phyloP scores from a whole-genome alignment of 805 yeast genomes.

The Priceomyces fermenticarens region DNA sequence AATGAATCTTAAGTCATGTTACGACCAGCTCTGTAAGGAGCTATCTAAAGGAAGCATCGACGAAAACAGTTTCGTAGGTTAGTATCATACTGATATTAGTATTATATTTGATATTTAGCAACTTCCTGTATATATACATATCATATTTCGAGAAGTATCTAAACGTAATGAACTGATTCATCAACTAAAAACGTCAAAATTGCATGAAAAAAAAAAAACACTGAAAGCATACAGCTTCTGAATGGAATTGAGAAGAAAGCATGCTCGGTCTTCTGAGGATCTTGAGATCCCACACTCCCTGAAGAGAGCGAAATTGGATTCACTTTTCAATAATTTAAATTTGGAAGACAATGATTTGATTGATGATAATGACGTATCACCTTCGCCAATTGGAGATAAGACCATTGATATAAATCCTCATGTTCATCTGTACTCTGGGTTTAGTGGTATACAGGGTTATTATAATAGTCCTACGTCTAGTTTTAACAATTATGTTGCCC shows the following conservation, averaged over 20 bases:
- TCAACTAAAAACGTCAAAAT: too few relatives aligned
- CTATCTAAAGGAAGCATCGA: conserved; percentile 11
- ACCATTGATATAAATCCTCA: conserved; percentile 11
- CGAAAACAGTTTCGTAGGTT: conserved; percentile 10
- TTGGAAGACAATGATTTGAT: conserved; percentile 12
- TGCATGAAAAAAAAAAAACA: too few relatives aligned
- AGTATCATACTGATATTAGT: too few relatives aligned
- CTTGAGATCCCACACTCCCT: conserved; percentile 7
- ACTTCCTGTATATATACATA: too few relatives aligned
- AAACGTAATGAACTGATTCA: too few relatives aligned
- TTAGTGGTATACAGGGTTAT: conserved; percentile 5
- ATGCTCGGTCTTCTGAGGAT: conserved; percentile 7
- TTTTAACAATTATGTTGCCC: conserved; percentile 14
- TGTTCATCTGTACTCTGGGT: conserved; percentile 9
- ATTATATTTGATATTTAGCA: too few relatives aligned
- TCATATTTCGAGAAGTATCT: too few relatives aligned
- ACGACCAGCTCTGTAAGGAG: conserved; percentile 35
- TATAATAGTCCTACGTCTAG: background rate
- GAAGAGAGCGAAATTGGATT: conserved; percentile 31
- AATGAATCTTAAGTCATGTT: conserved; percentile 27
- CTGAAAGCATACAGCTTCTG: background rate
- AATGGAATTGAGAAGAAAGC: conserved; percentile 6
- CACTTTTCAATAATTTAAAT: conserved; percentile 21
- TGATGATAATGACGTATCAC: background rate
- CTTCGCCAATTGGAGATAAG: background rate